Evolutionary conservation across 2,329 filamentous ascomycete genomes (phyloP).

Genomic region (Fusarium chlamydosporum): DNA sequence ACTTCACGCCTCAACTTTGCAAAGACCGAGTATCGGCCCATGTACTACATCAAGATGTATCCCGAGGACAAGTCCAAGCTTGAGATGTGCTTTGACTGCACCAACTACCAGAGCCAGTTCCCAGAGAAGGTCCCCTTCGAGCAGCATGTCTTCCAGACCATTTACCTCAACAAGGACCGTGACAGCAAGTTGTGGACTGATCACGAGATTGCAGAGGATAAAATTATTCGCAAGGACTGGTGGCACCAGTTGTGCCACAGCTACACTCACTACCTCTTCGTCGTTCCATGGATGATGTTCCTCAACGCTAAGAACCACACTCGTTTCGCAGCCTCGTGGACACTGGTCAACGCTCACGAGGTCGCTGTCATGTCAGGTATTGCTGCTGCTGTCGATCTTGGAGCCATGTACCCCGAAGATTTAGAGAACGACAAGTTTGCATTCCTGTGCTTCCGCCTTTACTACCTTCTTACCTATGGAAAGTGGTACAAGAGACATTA

Average conservation of each 20-base stretch:
- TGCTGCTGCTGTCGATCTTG: conserved; percentile 31
- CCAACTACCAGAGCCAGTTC: conserved; percentile 40
- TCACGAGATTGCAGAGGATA: conserved; percentile 31
- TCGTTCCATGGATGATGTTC: conserved; percentile 38
- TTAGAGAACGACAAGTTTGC: conserved; percentile 74
- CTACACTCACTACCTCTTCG: conserved; percentile 35
- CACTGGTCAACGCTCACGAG: conserved; percentile 27
- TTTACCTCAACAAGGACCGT: conserved; percentile 65
- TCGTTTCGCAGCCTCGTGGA: conserved; percentile 32
- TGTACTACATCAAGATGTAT: conserved; percentile 45
- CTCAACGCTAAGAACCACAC: conserved; percentile 37
- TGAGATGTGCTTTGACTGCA: conserved; percentile 40
- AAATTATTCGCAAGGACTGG: conserved; percentile 39
- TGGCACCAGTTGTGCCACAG: conserved; percentile 37
- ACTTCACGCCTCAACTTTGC: conserved; percentile 27
- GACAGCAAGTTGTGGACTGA: conserved; percentile 35
- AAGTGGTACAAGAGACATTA: conserved; percentile 68
- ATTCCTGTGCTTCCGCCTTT: conserved; percentile 71
- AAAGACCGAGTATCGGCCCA: conserved; percentile 36
- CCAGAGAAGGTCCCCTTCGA: conserved; percentile 37
- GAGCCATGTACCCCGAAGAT: conserved; percentile 55
- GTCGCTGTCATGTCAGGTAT: conserved; percentile 35
- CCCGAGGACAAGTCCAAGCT: conserved; percentile 36
- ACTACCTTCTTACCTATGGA: conserved; percentile 72
- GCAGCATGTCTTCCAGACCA: conserved; percentile 62